phyloP scores from a whole-genome alignment of 371 early-diverging fungal species.

The Circinella minor region DNA sequence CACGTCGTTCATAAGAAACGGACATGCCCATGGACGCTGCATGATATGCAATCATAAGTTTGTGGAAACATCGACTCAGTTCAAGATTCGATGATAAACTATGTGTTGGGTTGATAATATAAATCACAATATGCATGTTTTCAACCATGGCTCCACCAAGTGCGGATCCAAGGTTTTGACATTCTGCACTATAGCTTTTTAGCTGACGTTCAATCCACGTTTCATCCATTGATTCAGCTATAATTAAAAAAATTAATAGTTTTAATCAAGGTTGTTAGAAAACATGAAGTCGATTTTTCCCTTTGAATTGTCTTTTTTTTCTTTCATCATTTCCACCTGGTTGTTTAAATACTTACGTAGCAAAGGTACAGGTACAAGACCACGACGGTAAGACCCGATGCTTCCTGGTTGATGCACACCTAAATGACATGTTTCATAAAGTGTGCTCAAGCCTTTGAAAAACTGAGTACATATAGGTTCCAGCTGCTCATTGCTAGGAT shows the following conservation, averaged over 20 bases:
- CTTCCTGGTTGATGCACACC: conserved; percentile 59
- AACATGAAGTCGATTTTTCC: background rate
- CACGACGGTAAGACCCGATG: conserved; percentile 47
- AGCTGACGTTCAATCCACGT: conserved; percentile 42
- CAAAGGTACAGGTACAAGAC: conserved; percentile 55
- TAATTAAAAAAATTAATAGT: background rate
- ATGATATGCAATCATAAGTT: conserved; percentile 41
- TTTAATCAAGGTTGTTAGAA: background rate
- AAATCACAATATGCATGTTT: conserved; percentile 55
- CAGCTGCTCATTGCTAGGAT: conserved; percentile 54
- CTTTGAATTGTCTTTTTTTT: too few species aligned
- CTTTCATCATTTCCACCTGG: too few species aligned
- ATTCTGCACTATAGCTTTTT: conserved; percentile 55
- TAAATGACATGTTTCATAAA: conserved; percentile 59
- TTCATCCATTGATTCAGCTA: conserved; percentile 25
- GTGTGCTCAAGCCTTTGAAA: conserved; percentile 55
- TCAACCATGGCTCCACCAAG: conserved; percentile 37
- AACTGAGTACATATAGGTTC: conserved; percentile 48
- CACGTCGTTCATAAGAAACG: conserved; percentile 29
- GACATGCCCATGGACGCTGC: conserved; percentile 21
- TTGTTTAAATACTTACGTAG: conserved; percentile 37
- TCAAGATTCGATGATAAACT: conserved; percentile 56
- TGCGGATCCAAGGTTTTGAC: conserved; percentile 52
- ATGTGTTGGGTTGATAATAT: conserved; percentile 61
- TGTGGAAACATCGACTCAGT: conserved; percentile 59